Evolutionary conservation across 768 basidiomycete species (phyloP), one percentile per base, ranked within the genome.

Genomic region (Boletus sensibilis): DNA sequence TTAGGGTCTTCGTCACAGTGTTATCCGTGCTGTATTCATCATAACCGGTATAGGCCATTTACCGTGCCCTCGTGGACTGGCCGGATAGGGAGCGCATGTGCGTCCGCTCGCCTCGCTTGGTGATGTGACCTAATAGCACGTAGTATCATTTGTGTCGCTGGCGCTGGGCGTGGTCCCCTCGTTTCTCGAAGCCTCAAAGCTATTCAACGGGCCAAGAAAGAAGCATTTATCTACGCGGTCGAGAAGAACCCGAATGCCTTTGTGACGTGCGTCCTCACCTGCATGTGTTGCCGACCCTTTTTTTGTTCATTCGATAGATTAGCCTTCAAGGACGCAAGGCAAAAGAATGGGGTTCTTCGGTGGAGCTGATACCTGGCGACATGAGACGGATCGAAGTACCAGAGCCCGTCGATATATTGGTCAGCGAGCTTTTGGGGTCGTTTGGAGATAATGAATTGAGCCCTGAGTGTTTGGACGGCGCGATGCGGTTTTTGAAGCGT

Each of bases 371-470:
- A n/a, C 90, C 88, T 66, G 96, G 96, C 3, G 97, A 99, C 72
- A 98, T 99, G 97, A 81, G 97, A 16, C 76, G 76, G 27, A 76
- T 97, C 42, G 79, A 86, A 10, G 73, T 96, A 1, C 94, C 96
- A 6, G 92, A 97, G 64, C 80, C 82, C 61, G 94, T 85, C 29
- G 97, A 98, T 71, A 92, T 99, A 59, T 76, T 99, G 55, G 88
- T 99, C 65, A 96, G 91, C 75, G 97, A 99, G 72, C 82, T 99
- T 21, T 74, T 99, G 64, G 97, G 97, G 4, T 95, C 93, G 5
- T 98, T 99, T 75, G 97, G 96, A 2, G 97, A 99, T 73, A 99
- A 99, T 57, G 97, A 99, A 71, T 83, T 98, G 46, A 95, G 94
- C 68, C 97, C 97, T 0, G 97, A 99, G 72, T 99, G 97, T 73